Percentiles rank a stretch among this genome's conserved stretches.
phyloP scores from a whole-genome alignment of 345 rosid species.

The Turnera subulata region DNA sequence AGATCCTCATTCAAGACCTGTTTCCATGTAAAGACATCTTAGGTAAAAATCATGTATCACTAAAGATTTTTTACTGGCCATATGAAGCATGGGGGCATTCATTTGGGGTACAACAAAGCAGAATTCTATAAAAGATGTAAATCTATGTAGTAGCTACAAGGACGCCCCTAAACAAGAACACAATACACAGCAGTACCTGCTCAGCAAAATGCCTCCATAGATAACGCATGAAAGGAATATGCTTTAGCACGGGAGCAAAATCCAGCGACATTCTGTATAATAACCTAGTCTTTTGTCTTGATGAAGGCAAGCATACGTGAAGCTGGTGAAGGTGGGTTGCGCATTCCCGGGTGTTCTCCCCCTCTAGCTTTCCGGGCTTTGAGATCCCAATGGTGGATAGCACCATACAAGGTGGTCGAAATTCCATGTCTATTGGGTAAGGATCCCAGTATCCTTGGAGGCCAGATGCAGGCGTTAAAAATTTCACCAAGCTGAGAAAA shows the following conservation, averaged over 20 bases:
- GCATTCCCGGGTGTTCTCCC: conserved; percentile 66
- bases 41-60: too few species aligned
- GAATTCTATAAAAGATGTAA: too few species aligned
- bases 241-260: conserved; percentile 83
- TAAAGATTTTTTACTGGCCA: too few species aligned
- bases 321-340: conserved; percentile 95
- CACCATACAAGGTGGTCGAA: conserved; percentile 94
- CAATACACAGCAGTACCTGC: conserved; percentile 56
- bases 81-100: too few species aligned
- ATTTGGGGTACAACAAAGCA: too few species aligned
- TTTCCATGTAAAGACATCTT: background rate
- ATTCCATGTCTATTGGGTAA: conserved; percentile 97
- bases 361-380: conserved; percentile 89
- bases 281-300: conserved; percentile 73
- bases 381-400: conserved; percentile 94
- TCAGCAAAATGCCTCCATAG: conserved; percentile 93
- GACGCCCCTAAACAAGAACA: too few species aligned
- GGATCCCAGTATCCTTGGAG: conserved; percentile 99
- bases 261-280: conserved; percentile 92
- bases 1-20: conserved; percentile 96
- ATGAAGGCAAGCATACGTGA: conserved; percentile 91
- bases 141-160: too few species aligned
- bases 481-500: conserved; percentile 72
- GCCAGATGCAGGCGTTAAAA: conserved; percentile 83
- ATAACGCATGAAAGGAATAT: conserved; percentile 76